Conservation (phyloP, 495 filamentous ascomycete genomes). For the Podospora comata region DNA sequence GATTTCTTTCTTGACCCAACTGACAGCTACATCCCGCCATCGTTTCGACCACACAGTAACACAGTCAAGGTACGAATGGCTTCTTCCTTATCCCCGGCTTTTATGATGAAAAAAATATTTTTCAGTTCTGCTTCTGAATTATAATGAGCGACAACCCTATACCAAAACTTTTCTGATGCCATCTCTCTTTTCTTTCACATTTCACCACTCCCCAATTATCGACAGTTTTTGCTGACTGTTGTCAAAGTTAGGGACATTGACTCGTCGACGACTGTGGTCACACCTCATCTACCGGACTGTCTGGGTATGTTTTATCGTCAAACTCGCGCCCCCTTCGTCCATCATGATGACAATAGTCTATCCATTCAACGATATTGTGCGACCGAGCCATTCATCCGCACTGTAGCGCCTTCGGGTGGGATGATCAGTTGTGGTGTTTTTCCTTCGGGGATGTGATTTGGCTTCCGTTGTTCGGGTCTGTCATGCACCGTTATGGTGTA, state of each 20-base stretch:
- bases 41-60: neutral
- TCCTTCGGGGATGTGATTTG: slow-evolving; percentile 42
- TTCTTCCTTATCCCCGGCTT: slow-evolving; percentile 23
- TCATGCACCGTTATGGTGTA: slow-evolving; percentile 44
- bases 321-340: slow-evolving; percentile 11
- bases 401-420: slow-evolving; percentile 60
- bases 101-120: slow-evolving; percentile 71
- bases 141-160: slow-evolving; percentile 73
- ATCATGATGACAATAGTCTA: slow-evolving; percentile 96
- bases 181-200: slow-evolving; percentile 6
- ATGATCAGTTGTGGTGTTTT: slow-evolving; percentile 92
- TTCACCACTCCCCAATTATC: neutral
- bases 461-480: slow-evolving; percentile 42
- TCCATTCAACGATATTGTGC: slow-evolving; percentile 93
- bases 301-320: neutral
- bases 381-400: slow-evolving; percentile 76
- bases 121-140: slow-evolving; percentile 98
- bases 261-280: neutral
- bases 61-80: neutral
- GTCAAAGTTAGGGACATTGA: slow-evolving; percentile 4
- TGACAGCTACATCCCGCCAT: neutral
- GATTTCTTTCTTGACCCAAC: neutral
- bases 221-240: slow-evolving; percentile 22
- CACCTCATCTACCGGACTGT: neutral
- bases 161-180: slow-evolving; percentile 64